These are phyloP conservation scores for Prunus kanzakura DNA, from an alignment of 306 rosid species.

Conservation along the genomic window DNA sequence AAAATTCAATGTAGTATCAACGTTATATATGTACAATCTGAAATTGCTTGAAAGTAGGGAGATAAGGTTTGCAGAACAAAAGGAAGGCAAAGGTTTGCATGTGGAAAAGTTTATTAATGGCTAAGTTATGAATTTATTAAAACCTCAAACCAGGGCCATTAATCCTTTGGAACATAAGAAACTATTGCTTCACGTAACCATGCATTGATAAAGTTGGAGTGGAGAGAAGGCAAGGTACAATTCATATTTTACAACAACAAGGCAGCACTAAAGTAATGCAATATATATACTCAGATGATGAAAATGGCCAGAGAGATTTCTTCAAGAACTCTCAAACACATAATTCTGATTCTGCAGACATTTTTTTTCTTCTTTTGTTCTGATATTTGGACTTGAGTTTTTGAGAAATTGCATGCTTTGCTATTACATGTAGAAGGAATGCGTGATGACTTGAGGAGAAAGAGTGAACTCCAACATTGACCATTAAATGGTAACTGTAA, in stretches of 20 bases:
- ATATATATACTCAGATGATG: slow-evolving; percentile 9
- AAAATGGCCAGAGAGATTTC: slow-evolving; percentile 34
- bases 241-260: slow-evolving; percentile 26
- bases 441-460: slow-evolving; percentile 11
- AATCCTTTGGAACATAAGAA: slow-evolving; percentile 13
- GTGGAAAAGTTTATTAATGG: background rate
- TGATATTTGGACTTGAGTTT: background rate
- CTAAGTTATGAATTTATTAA: background rate
- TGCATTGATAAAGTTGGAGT: slow-evolving; percentile 39
- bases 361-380: background rate
- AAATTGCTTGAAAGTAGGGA: background rate
- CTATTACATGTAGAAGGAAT: slow-evolving; percentile 9
- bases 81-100: background rate
- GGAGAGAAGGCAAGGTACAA: slow-evolving; percentile 33
- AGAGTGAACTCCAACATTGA: slow-evolving; percentile 17
- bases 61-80: background rate
- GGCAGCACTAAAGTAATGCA: slow-evolving; percentile 23
- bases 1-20: no score
- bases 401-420: background rate
- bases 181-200: slow-evolving; percentile 33
- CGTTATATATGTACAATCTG: no score
- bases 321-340: slow-evolving; percentile 36
- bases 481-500: slow-evolving; percentile 30
- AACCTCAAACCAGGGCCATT: background rate
- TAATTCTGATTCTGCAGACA: slow-evolving; percentile 17